Conservation (phyloP, 176 grass and related monocot genomes). For the Oropetium thomaeum region DNA sequence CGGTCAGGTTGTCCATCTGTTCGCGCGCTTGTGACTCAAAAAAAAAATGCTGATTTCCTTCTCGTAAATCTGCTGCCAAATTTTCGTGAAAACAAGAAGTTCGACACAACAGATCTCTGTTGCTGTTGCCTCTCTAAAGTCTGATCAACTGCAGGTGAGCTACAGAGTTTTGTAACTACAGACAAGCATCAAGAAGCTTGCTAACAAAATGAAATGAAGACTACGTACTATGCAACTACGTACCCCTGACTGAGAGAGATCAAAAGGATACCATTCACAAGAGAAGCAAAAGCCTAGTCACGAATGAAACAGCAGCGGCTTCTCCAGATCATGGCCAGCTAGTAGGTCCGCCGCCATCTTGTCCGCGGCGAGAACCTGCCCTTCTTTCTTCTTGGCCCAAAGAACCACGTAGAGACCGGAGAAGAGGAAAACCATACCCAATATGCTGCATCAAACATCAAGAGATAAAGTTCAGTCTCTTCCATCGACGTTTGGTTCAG, state of each 20-base stretch:
- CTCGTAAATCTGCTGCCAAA: too few species aligned
- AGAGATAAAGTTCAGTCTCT: not conserved
- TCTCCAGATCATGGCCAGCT: slow-evolving; percentile 34
- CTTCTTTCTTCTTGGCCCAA: slow-evolving; percentile 78
- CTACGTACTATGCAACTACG: not conserved
- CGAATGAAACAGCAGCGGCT: slow-evolving; percentile 29
- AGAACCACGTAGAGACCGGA: slow-evolving; percentile 62
- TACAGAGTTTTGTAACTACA: not conserved
- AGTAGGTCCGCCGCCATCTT: not conserved
- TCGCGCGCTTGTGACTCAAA: too few species aligned
- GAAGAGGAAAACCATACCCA: slow-evolving; percentile 61
- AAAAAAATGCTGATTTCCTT: too few species aligned
- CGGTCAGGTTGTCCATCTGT: too few species aligned
- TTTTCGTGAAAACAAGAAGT: too few species aligned
- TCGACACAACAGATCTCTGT: too few species aligned
- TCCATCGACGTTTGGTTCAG: not conserved
- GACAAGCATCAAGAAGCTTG: not conserved
- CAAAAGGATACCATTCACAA: not conserved
- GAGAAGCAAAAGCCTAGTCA: not conserved
- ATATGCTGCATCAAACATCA: slow-evolving; percentile 39
- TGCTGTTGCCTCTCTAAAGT: not conserved
- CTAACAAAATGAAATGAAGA: not conserved
- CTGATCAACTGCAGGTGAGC: not conserved
- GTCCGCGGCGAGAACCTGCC: slow-evolving; percentile 3
- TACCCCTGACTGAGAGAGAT: not conserved